A percentile compares a stretch with the other conserved stretches of the same genome.
Evolutionary conservation across 352 stramenopile species (phyloP).

Genomic region (Globisporangium spinosum): DNA sequence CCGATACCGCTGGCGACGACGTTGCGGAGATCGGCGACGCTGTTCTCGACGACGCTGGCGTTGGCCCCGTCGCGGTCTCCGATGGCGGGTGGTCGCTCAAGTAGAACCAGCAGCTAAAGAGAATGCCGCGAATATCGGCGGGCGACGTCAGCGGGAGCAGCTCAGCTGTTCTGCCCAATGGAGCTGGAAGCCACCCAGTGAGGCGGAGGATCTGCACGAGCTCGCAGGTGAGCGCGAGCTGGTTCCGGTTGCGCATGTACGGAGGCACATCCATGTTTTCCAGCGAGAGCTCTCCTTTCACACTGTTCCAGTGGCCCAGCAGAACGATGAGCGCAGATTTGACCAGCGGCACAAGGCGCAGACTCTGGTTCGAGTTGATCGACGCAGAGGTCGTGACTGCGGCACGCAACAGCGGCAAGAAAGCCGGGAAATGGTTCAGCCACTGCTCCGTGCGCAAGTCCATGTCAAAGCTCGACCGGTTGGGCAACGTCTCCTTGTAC

Average conservation of each 20-base stretch:
- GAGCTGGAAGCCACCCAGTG: slow-evolving; percentile 56
- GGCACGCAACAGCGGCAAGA: slow-evolving; percentile 52
- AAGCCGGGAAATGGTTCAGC: slow-evolving; percentile 77
- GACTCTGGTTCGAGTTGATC: slow-evolving; percentile 36
- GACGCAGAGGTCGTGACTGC: slow-evolving; percentile 38
- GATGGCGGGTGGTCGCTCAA: slow-evolving; percentile 67
- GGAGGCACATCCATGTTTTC: slow-evolving; percentile 78
- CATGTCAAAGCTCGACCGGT: slow-evolving; percentile 79
- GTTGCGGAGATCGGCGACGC: slow-evolving; percentile 43
- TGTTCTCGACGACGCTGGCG: slow-evolving; percentile 38
- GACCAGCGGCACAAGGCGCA: slow-evolving; percentile 66
- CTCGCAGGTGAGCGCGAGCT: slow-evolving; percentile 61
- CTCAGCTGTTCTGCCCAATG: slow-evolving; percentile 48
- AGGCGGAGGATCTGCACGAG: slow-evolving; percentile 55
- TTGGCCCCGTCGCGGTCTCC: slow-evolving; percentile 28
- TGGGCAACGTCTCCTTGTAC: slow-evolving; percentile 82
- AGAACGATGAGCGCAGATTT: slow-evolving; percentile 75
- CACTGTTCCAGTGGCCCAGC: slow-evolving; percentile 79
- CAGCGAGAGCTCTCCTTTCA: slow-evolving; percentile 57
- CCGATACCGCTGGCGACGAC: slow-evolving; percentile 39
- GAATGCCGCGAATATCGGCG: slow-evolving; percentile 66
- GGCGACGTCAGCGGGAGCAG: slow-evolving; percentile 66
- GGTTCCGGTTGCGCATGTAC: slow-evolving; percentile 76
- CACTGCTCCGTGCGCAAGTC: slow-evolving; percentile 81
- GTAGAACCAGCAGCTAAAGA: slow-evolving; percentile 86